Percentiles rank a stretch among this genome's conserved stretches.
phyloP scores from a whole-genome alignment of 2,329 filamentous ascomycete genomes.

The Talaromyces sp. region DNA sequence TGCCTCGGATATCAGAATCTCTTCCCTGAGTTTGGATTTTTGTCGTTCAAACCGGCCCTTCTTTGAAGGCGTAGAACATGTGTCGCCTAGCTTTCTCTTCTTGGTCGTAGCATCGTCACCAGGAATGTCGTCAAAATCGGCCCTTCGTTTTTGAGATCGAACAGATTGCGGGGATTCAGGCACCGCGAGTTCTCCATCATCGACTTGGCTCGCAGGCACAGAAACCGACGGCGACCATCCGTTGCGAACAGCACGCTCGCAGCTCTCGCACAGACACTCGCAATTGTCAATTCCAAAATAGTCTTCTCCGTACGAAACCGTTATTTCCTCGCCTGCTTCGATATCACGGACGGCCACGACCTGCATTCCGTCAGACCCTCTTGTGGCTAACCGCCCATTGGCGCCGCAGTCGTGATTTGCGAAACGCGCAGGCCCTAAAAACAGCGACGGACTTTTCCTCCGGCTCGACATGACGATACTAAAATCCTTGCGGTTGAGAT shows the following conservation, averaged over 20 bases:
- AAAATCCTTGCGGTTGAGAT: conserved; percentile 82
- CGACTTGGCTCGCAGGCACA: conserved; percentile 27
- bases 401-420: conserved; percentile 96
- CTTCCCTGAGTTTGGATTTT: conserved; percentile 31
- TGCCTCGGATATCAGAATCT: conserved; percentile 29
- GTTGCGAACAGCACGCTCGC: conserved; percentile 69
- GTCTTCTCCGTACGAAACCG: conserved; percentile 89
- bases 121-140: not conserved
- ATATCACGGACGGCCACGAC: conserved; percentile 82
- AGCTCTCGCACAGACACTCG: conserved; percentile 87
- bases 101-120: conserved; percentile 8
- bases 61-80: conserved; percentile 27
- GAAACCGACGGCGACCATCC: conserved; percentile 63
- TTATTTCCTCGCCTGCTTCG: conserved; percentile 85
- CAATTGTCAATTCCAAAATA: conserved; percentile 96
- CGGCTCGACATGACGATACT: conserved; percentile 93
- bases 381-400: conserved; percentile 82
- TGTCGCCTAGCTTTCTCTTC: conserved; percentile 15
- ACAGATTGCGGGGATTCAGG: not conserved
- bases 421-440: conserved; percentile 91
- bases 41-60: conserved; percentile 28
- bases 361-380: conserved; percentile 80
- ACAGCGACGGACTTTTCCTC: conserved; percentile 84
- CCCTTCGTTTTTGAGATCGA: not conserved
- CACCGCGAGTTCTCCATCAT: conserved; percentile 20